Percentiles rank a stretch among this genome's conserved stretches.
Evolutionary conservation across 1,284 basidiomycete species (phyloP).

Genomic region (Leccinum holopus): DNA sequence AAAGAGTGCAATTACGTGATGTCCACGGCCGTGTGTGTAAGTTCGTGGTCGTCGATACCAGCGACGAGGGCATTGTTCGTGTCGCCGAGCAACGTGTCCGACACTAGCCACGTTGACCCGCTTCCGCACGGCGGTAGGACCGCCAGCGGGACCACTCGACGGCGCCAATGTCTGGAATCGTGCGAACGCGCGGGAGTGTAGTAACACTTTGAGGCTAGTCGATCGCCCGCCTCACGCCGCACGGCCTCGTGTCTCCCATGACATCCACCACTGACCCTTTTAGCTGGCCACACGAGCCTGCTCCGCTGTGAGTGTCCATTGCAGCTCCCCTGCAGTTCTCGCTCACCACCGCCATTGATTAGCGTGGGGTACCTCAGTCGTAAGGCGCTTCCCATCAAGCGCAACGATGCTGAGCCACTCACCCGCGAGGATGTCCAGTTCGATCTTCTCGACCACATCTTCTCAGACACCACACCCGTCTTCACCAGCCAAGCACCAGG

Average conservation of each 20-base stretch:
- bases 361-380: constrained; percentile 69
- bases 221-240: constrained; percentile 22
- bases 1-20: constrained; percentile 31
- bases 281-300: constrained; percentile 47
- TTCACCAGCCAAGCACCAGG: constrained; percentile 54
- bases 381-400: constrained; percentile 75
- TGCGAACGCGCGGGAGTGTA: constrained; percentile 29
- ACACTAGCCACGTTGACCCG: constrained; percentile 6
- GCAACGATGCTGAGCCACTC: constrained; percentile 73
- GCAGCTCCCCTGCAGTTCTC: constrained; percentile 6
- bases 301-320: constrained; percentile 37
- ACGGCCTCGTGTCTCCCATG: constrained; percentile 45
- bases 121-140: constrained; percentile 1
- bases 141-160: constrained; percentile 9
- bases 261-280: constrained; percentile 39
- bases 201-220: constrained; percentile 28
- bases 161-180: constrained; percentile 26
- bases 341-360: constrained; percentile 21
- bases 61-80: constrained; percentile 10
- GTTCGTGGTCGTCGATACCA: constrained; percentile 14
- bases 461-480: constrained; percentile 63
- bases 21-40: constrained; percentile 7
- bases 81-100: constrained; percentile 7
- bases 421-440: constrained; percentile 83
- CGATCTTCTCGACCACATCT: constrained; percentile 79